Conservation (phyloP, 305 asterid species). For the Solanum hybrid region DNA sequence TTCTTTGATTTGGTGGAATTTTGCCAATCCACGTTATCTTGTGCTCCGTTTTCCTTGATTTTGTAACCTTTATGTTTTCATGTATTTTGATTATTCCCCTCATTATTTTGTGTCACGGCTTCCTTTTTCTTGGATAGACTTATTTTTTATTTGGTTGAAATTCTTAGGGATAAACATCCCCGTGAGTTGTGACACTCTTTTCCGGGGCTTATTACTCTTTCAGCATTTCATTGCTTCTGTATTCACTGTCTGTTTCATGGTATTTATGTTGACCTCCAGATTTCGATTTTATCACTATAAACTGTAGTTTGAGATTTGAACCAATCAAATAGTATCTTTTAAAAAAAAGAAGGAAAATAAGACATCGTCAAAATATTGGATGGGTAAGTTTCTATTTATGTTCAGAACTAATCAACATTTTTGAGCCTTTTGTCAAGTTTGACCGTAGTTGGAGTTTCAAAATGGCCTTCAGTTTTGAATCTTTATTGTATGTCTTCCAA, state of each 20-base stretch:
- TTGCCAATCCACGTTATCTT: neutral
- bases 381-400: neutral
- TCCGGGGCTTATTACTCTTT: neutral
- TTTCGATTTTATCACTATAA: neutral
- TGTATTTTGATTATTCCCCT: neutral
- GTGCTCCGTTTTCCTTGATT: conserved; percentile 1
- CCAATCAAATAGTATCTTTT: neutral
- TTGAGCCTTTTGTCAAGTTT: neutral
- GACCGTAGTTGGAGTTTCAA: neutral
- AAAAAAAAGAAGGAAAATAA: neutral
- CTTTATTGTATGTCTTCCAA: neutral
- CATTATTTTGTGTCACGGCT: neutral
- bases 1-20: neutral
- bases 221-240: neutral
- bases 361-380: neutral
- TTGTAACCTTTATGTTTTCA: neutral
- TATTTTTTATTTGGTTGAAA: neutral
- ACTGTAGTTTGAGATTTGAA: neutral
- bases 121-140: neutral
- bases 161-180: neutral
- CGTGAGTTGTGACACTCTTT: neutral
- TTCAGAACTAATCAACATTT: neutral
- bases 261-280: neutral
- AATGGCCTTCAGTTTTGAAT: neutral
- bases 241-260: neutral